Base-by-base conservation (phyloP, 2,329 filamentous ascomycete species). In the Phaeosphaeria sp. region DNA sequence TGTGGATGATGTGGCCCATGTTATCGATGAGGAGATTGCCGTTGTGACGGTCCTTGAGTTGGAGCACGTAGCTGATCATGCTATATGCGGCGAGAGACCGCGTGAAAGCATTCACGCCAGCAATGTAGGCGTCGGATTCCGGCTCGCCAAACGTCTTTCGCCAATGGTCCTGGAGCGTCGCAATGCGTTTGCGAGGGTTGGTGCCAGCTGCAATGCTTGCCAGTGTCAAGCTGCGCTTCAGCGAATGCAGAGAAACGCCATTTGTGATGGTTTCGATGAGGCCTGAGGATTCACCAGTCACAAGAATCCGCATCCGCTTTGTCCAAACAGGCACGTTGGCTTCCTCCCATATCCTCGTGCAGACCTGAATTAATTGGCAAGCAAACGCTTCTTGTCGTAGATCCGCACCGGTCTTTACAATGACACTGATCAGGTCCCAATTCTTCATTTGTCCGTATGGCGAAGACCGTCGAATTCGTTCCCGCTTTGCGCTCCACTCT, bases 381-480 rank as follows among this genome's bases (percentile, higher is more conserved):
- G 91, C 91, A 76, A 95, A 95, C 0, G 91, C 91, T 77, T 95
- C 91, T 79, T 95, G 91, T 50, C 91, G 85, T 60, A 95, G 80
- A 77, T 95, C 91, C 2, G 90, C 90, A 2, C 91, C 91, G 11
- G 91, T 95, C 80, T 95, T 95, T 67, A 95, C 89, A 71, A 95
- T 95, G 58, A 95, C 91, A 72, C 90, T 93, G 61, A 95, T 83
- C 22, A 95, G 83, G 70, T 95, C 91, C 91, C 91, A 95, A 72
- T 93, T 94, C 79, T 91, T 91, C 88, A 93, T 92, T 87, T 90
- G 92, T 10, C 91, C 91, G 72, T 93, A 95, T 0, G 91, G 91
- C 0, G 91, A 94, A 1, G 90, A 90, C 67, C 90, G 90, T 60
- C 91, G 85, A 72, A 95, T 92, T 20, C 91, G 89, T 76, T 94